Evolutionary conservation across 1,139 yeast species (phyloP).

Genomic region (Candida pseudocylindracea): DNA sequence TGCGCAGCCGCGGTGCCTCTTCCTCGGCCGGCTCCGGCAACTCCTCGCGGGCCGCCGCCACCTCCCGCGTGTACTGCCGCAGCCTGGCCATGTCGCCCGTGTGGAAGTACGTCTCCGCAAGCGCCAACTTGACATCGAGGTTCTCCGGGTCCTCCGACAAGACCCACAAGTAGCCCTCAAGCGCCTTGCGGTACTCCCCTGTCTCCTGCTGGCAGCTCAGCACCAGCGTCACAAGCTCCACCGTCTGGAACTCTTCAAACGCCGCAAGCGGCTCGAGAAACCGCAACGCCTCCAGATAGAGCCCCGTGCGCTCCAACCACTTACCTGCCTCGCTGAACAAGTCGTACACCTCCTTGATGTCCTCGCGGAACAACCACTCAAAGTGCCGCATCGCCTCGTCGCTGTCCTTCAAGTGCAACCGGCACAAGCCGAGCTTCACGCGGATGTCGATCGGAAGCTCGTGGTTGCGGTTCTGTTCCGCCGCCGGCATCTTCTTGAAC

Average conservation of each 20-base stretch:
- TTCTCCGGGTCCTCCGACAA: slow-evolving; percentile 37
- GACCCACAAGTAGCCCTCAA: slow-evolving; percentile 33
- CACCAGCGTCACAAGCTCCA: slow-evolving; percentile 32
- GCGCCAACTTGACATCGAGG: slow-evolving; percentile 48
- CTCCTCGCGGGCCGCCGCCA: background rate
- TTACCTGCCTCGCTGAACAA: slow-evolving; percentile 58
- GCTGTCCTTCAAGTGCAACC: slow-evolving; percentile 40
- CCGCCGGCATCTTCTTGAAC: slow-evolving; percentile 1
- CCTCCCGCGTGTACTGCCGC: background rate
- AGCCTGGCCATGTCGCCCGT: slow-evolving; percentile 49
- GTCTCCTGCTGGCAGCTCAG: slow-evolving; percentile 65
- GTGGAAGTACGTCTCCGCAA: slow-evolving; percentile 65
- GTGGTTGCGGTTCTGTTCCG: slow-evolving; percentile 2
- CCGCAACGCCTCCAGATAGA: slow-evolving; percentile 49
- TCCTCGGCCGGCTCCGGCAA: background rate
- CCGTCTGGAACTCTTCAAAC: slow-evolving; percentile 11
- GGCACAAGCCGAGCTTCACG: slow-evolving; percentile 50
- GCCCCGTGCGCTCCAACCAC: slow-evolving; percentile 44
- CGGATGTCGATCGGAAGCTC: slow-evolving; percentile 71
- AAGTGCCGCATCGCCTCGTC: slow-evolving; percentile 61
- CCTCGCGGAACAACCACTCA: slow-evolving; percentile 25
- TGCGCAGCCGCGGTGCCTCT: background rate
- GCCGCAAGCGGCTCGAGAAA: slow-evolving; percentile 18
- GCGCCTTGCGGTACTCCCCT: slow-evolving; percentile 51
- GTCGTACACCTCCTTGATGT: slow-evolving; percentile 34